phyloP scores from a whole-genome alignment of 192 early-diverging fungal genomes.

The Coemansia sp. region DNA sequence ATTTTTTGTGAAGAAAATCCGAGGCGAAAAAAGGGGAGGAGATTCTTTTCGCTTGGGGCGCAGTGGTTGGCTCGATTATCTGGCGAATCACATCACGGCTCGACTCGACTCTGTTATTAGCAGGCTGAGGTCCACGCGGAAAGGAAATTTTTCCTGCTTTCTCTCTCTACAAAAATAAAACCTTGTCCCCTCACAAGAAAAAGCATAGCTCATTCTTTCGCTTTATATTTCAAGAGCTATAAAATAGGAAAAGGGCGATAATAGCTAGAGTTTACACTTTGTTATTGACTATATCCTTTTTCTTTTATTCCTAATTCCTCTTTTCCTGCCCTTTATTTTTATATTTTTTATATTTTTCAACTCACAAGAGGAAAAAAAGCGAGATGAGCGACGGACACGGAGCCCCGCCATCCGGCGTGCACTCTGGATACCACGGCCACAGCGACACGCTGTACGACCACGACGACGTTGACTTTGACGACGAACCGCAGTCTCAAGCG shows the following conservation, averaged over 20 bases:
- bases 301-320: slow-evolving; percentile 17
- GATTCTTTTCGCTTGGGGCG: neutral
- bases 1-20: neutral
- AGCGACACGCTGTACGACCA: slow-evolving; percentile 36
- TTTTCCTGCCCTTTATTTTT: slow-evolving; percentile 17
- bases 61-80: slow-evolving; percentile 3
- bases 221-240: neutral
- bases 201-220: neutral
- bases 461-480: slow-evolving; percentile 35
- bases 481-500: slow-evolving; percentile 16
- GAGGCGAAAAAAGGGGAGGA: neutral
- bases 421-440: slow-evolving; percentile 23
- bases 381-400: slow-evolving; percentile 53
- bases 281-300: slow-evolving; percentile 9
- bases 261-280: neutral
- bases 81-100: slow-evolving; percentile 1
- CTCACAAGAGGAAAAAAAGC: slow-evolving; percentile 8
- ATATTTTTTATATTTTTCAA: slow-evolving; percentile 7
- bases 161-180: neutral
- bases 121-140: neutral
- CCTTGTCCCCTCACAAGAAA: neutral
- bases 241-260: neutral
- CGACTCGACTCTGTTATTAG: neutral
- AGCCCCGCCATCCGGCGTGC: slow-evolving; percentile 19
- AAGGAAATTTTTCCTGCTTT: slow-evolving; percentile 5